A percentile compares a stretch with the other conserved stretches of the same genome.
These are phyloP conservation scores for Dimocarpus longan DNA, from an alignment of 345 rosid species.

Conservation along the genomic window DNA sequence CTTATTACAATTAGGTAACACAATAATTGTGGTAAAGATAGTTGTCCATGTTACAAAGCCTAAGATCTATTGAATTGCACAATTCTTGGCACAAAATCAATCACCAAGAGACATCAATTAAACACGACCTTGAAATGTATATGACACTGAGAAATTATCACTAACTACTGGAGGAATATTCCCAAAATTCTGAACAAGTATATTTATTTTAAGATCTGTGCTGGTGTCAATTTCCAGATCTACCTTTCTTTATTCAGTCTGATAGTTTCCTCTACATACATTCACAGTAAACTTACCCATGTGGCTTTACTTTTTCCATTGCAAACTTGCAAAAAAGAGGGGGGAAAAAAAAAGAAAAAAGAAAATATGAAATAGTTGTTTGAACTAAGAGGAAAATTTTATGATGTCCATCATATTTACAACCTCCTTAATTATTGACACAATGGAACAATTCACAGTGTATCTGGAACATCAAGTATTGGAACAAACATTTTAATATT, in stretches of 20 bases:
- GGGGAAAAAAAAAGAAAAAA: not conserved
- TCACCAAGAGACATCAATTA: not conserved
- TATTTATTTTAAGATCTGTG: not conserved
- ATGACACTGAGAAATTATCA: not conserved
- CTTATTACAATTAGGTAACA: conserved; percentile 15
- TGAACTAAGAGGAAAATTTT: not conserved
- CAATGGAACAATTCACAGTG: not conserved
- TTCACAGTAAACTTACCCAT: not conserved
- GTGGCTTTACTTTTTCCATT: not conserved
- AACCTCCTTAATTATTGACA: not conserved
- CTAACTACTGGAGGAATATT: not conserved
- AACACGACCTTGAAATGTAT: conserved; percentile 10
- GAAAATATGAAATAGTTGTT: not conserved
- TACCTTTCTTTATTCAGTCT: not conserved
- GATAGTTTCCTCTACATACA: not conserved
- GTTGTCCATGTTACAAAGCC: conserved; percentile 11
- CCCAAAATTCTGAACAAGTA: not conserved
- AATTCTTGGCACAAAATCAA: conserved; percentile 4
- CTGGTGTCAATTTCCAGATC: not conserved
- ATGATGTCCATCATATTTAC: conserved; percentile 7
- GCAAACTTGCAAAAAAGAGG: not conserved
- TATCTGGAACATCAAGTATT: not conserved
- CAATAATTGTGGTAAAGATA: not conserved
- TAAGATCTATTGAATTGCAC: conserved; percentile 7
- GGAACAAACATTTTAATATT: not conserved